Conservation (phyloP, 2,329 filamentous ascomycete genomes). For the Fusarium algeriense region DNA sequence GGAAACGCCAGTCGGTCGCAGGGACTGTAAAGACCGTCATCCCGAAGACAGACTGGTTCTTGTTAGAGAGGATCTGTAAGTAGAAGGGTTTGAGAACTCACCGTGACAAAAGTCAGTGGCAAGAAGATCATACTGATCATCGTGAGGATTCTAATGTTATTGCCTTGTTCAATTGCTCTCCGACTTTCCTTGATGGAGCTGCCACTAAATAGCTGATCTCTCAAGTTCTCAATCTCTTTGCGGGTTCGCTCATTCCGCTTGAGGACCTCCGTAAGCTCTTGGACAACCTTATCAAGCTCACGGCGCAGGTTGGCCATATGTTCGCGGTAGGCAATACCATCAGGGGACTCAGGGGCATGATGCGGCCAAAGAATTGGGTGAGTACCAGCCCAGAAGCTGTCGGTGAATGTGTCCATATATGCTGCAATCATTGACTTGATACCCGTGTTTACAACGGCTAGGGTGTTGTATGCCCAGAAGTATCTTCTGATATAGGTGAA, state of each 20-base stretch:
- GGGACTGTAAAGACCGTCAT: slow-evolving; percentile 61
- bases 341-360: slow-evolving; percentile 57
- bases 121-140: slow-evolving; percentile 72
- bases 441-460: slow-evolving; percentile 69
- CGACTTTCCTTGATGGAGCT: slow-evolving; percentile 72
- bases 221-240: slow-evolving; percentile 66
- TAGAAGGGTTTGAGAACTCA: slow-evolving; percentile 37
- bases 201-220: slow-evolving; percentile 73
- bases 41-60: slow-evolving; percentile 63
- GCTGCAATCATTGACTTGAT: slow-evolving; percentile 69
- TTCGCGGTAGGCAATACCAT: slow-evolving; percentile 62
- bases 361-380: slow-evolving; percentile 69
- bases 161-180: slow-evolving; percentile 72
- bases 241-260: slow-evolving; percentile 65
- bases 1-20: slow-evolving; percentile 59
- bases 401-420: slow-evolving; percentile 68
- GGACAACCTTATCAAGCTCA: slow-evolving; percentile 65
- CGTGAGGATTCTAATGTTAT: slow-evolving; percentile 71
- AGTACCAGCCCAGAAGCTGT: slow-evolving; percentile 68
- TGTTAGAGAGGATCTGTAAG: background rate
- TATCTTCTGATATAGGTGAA: slow-evolving; percentile 73
- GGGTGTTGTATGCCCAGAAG: slow-evolving; percentile 72
- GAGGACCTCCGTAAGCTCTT: slow-evolving; percentile 60
- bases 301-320: slow-evolving; percentile 60
- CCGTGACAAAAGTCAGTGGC: slow-evolving; percentile 71